Percentiles rank a stretch among this genome's conserved stretches.
Conservation (phyloP, 257 asterid genomes). For the Plantago elongata region DNA sequence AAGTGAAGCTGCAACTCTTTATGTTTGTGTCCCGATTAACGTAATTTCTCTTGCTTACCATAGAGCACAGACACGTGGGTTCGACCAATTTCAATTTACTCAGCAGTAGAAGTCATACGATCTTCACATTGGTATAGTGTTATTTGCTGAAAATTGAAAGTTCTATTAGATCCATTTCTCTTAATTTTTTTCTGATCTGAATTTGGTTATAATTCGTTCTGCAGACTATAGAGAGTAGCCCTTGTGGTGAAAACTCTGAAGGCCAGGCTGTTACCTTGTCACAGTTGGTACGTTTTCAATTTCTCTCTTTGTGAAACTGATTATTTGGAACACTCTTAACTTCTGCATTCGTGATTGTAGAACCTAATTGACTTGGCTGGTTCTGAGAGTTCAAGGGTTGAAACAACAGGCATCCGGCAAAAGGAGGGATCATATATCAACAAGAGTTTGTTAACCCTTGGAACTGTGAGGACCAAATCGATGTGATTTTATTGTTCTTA, state of each 20-base stretch:
- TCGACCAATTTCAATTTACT: constrained; percentile 97
- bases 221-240: constrained; percentile 98
- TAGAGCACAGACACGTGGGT: constrained; percentile 99
- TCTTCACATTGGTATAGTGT: constrained; percentile 82
- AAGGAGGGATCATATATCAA: constrained; percentile 97
- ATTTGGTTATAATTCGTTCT: constrained; percentile 21
- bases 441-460: constrained; percentile 96
- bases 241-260: constrained; percentile 78
- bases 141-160: constrained; percentile 16
- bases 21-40: constrained; percentile 3
- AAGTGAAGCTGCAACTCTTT: constrained; percentile 6
- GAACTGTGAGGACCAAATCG: constrained; percentile 78
- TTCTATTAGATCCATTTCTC: constrained; percentile 15
- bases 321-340: constrained; percentile 20
- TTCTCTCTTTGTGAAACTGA: constrained; percentile 23
- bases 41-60: constrained; percentile 18
- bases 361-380: constrained; percentile 99
- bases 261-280: constrained; percentile 96
- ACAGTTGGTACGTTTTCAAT: constrained; percentile 55
- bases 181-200: constrained; percentile 18
- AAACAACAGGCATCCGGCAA: constrained; percentile 86
- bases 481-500: constrained; percentile 30
- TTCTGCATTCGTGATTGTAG: constrained; percentile 49
- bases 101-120: constrained; percentile 99
- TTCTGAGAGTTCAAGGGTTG: constrained; percentile 97